phyloP scores from a whole-genome alignment of 2,329 filamentous ascomycete species.

The Septoria petroselini region DNA sequence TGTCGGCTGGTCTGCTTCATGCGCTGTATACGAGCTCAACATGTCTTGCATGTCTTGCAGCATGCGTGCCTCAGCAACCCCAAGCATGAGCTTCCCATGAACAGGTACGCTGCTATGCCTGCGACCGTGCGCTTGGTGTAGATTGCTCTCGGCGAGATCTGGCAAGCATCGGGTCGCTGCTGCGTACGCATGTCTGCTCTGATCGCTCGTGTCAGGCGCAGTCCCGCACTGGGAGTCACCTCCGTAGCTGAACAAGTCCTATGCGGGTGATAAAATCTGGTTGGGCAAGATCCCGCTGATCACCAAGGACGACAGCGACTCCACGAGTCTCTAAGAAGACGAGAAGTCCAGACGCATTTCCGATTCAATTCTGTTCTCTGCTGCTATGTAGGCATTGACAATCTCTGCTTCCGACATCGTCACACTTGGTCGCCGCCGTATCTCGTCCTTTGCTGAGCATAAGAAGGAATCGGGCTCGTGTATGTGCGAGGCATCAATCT shows the following conservation, averaged over 20 bases:
- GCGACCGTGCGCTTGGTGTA: background rate
- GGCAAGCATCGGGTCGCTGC: background rate
- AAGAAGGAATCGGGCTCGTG: constrained; percentile 22
- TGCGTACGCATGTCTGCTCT: background rate
- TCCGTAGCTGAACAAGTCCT: constrained; percentile 2
- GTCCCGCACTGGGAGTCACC: constrained; percentile 4
- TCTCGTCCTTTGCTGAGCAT: constrained; percentile 19
- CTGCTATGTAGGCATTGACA: background rate
- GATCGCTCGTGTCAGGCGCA: constrained; percentile 16
- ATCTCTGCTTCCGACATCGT: constrained; percentile 5
- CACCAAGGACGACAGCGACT: background rate
- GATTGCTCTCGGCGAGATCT: background rate
- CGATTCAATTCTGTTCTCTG: background rate
- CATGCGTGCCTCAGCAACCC: background rate
- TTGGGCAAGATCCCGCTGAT: background rate
- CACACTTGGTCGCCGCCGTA: constrained; percentile 14
- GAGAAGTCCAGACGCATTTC: background rate
- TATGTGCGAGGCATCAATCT: constrained; percentile 45
- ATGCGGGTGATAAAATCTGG: background rate
- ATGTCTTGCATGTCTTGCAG: background rate
- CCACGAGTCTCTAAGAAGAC: background rate
- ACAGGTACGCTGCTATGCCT: background rate
- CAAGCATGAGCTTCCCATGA: background rate
- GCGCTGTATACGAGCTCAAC: background rate
- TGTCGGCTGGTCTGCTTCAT: background rate